Evolutionary conservation across 805 yeast species (phyloP).

Genomic region (Kluyveromyces siamensis): DNA sequence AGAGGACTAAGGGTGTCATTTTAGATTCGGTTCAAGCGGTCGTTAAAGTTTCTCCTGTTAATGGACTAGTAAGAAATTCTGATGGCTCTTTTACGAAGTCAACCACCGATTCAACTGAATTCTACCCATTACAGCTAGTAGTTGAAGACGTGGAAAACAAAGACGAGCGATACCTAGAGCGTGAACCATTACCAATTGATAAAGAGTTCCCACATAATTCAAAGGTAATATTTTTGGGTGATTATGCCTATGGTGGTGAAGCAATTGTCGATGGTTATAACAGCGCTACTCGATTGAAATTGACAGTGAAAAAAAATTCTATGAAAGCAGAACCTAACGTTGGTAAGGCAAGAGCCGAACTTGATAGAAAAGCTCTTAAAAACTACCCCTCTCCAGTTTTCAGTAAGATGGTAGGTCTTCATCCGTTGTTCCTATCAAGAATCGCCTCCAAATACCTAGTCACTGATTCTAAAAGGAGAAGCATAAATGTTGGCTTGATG

Average conservation of each 20-base stretch:
- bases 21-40: slow-evolving; percentile 46
- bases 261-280: slow-evolving; percentile 58
- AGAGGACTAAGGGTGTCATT: slow-evolving; percentile 51
- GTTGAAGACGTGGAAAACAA: slow-evolving; percentile 65
- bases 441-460: slow-evolving; percentile 68
- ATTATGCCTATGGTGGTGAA: slow-evolving; percentile 78
- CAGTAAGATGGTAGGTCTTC: slow-evolving; percentile 46
- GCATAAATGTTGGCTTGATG: slow-evolving; percentile 68
- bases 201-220: slow-evolving; percentile 74
- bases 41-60: slow-evolving; percentile 63
- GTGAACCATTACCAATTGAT: slow-evolving; percentile 66
- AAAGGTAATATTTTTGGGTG: slow-evolving; percentile 72
- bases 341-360: slow-evolving; percentile 51
- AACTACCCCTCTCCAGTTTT: slow-evolving; percentile 63
- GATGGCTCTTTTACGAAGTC: slow-evolving; percentile 77
- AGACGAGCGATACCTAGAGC: slow-evolving; percentile 66
- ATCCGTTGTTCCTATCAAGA: slow-evolving; percentile 61
- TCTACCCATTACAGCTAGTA: slow-evolving; percentile 70
- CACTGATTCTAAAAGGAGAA: slow-evolving; percentile 41
- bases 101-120: slow-evolving; percentile 42
- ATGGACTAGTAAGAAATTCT: slow-evolving; percentile 61
- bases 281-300: slow-evolving; percentile 35
- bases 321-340: slow-evolving; percentile 48
- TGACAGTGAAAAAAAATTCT: slow-evolving; percentile 45
- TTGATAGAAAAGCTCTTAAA: slow-evolving; percentile 45